These are phyloP conservation scores for Arthrocladium fulminans DNA, from an alignment of 2,329 filamentous ascomycete species.

Conservation along the genomic window DNA sequence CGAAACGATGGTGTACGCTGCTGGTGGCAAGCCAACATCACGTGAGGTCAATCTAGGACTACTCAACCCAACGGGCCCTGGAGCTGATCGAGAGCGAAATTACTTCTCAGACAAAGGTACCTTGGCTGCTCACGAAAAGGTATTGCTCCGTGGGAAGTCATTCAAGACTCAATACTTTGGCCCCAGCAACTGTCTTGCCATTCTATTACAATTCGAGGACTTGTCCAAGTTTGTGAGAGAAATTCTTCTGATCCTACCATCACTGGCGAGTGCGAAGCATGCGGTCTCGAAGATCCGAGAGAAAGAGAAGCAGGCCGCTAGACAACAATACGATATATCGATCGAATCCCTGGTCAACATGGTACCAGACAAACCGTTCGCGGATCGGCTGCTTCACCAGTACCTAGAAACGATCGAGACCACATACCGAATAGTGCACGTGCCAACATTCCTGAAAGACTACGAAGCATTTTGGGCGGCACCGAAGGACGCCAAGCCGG, in stretches of 20 bases:
- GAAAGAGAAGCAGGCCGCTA: conserved; percentile 9
- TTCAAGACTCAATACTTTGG: conserved; percentile 24
- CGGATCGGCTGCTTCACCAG: conserved; percentile 18
- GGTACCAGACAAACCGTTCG: conserved; percentile 16
- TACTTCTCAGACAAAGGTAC: conserved; percentile 9
- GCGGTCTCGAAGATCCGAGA: conserved; percentile 11
- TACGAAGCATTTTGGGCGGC: conserved; percentile 47
- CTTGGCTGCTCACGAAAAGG: conserved; percentile 17
- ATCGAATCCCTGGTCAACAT: conserved; percentile 13
- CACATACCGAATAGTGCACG: conserved; percentile 49
- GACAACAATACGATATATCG: conserved; percentile 11
- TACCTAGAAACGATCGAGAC: conserved; percentile 47
- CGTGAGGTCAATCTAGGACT: conserved; percentile 11
- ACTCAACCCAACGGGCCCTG: conserved; percentile 9
- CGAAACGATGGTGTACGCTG: conserved; percentile 13
- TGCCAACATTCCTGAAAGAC: conserved; percentile 48
- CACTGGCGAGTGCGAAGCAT: conserved; percentile 14
- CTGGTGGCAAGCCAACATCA: conserved; percentile 12
- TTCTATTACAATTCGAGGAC: conserved; percentile 23
- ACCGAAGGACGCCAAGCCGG: conserved; percentile 13
- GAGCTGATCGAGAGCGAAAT: not conserved
- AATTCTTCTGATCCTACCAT: conserved; percentile 16
- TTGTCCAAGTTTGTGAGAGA: conserved; percentile 21
- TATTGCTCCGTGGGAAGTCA: conserved; percentile 18
- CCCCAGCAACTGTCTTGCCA: conserved; percentile 18